Conservation (phyloP, 2,329 filamentous ascomycete species). For the Incumbomyces lentus region DNA sequence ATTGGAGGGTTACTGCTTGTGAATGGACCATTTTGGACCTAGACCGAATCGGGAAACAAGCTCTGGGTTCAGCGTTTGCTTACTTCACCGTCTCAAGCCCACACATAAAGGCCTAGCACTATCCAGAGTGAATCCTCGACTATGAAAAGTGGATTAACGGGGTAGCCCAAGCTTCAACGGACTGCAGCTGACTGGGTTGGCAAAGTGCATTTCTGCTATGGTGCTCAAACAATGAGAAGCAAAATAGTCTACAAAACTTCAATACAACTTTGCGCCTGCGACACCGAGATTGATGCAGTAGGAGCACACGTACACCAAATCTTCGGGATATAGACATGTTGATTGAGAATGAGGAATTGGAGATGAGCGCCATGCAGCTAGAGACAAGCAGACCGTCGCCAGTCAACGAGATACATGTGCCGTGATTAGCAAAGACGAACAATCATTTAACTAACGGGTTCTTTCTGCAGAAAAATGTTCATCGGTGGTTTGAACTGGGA, state of each 20-base stretch:
- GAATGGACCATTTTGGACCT: neutral
- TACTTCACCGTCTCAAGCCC: neutral
- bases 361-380: constrained; percentile 3
- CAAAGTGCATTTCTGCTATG: neutral
- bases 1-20: neutral
- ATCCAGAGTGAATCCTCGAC: too few relatives aligned
- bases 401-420: too few relatives aligned
- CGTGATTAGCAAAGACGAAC: too few relatives aligned
- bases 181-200: neutral
- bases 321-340: neutral
- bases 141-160: too few relatives aligned
- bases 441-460: constrained; percentile 24
- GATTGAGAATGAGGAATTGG: neutral
- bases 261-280: too few relatives aligned
- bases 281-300: too few relatives aligned
- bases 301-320: too few relatives aligned
- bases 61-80: neutral
- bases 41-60: neutral
- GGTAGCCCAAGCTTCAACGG: too few relatives aligned
- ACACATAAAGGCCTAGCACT: too few relatives aligned
- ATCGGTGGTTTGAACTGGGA: constrained; percentile 99
- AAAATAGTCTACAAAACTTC: too few relatives aligned
- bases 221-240: too few relatives aligned
- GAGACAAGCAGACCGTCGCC: too few relatives aligned
- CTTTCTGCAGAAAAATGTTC: constrained; percentile 82